phyloP scores from a whole-genome alignment of 345 rosid species.

The Salix purpurea region DNA sequence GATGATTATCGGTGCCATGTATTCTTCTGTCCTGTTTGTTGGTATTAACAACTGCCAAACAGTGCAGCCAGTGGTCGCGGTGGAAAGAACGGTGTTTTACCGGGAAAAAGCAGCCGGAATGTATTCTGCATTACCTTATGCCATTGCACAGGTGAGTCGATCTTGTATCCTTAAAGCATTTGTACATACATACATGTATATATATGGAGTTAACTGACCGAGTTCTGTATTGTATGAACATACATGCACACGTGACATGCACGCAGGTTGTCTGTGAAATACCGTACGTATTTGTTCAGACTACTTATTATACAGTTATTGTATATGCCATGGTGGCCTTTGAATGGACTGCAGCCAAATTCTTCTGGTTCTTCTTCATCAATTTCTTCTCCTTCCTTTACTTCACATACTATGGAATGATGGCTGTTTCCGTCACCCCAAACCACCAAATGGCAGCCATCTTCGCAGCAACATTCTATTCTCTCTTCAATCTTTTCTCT shows the following conservation, averaged over 20 bases:
- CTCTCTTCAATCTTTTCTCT: constrained; percentile 75
- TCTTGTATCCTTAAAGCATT: background rate
- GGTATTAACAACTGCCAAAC: constrained; percentile 47
- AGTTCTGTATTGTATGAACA: background rate
- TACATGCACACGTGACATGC: background rate
- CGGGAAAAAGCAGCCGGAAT: constrained; percentile 60
- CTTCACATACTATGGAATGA: constrained; percentile 97
- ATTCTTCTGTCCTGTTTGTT: constrained; percentile 37
- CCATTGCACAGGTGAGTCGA: constrained; percentile 49
- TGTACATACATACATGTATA: background rate
- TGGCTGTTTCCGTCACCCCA: constrained; percentile 83
- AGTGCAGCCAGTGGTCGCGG: constrained; percentile 45
- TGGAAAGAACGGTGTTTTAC: constrained; percentile 60
- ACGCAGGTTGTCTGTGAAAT: constrained; percentile 64
- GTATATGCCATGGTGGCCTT: constrained; percentile 77
- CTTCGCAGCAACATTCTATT: constrained; percentile 65
- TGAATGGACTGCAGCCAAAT: constrained; percentile 67
- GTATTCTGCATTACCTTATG: constrained; percentile 53
- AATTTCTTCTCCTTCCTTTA: constrained; percentile 81
- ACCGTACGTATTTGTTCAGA: constrained; percentile 66
- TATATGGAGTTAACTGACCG: background rate
- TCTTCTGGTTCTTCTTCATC: constrained; percentile 79
- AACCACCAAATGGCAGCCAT: constrained; percentile 80
- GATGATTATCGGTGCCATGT: constrained; percentile 49
- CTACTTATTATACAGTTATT: constrained; percentile 54